Evolutionary conservation across 2,329 filamentous ascomycete species (phyloP), one percentile per base, ranked within the genome.

Genomic region (Colletotrichum zoysiae): DNA sequence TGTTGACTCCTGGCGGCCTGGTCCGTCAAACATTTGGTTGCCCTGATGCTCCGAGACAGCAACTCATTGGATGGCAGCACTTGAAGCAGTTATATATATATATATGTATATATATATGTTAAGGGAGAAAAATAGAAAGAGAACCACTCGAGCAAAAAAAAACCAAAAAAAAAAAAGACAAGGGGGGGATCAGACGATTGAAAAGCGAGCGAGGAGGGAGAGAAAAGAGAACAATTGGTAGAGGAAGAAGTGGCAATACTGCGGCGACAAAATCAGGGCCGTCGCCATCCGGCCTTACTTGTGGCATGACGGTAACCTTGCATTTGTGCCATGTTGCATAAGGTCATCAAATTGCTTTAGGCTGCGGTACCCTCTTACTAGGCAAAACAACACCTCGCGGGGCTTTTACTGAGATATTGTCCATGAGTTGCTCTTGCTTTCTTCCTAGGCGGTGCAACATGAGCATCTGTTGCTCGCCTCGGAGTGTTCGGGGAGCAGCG

Each of bases 1-100:
- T 38, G 18, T 55, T 44, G 38, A 42, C 59, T 58, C 65, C 65
- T 58, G 69, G 48, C 69, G 46, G 51, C 40, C 33, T 55, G 38
- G 40, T 50, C 65, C 46, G 65, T 56, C 40, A 26, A 58, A 30
- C 26, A 33, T 53, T 30, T 30, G 38, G 23, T 44, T 68, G 26
- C 46, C 58, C 48, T 58, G 38, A n/a, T 30, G 40, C 44, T 51
- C 26, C 26, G 38, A 38, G 35, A 23, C 20, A 63, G 44, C 26
- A 55, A 33, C 30, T 51, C 12, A 46, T 71, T 58, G 65, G 59
- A 70, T 46, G 44, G 48, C 44, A 46, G 42, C 51, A 46, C 53
- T 30, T 16, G 26, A 20, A 8, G 8, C 26, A 23, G 46, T 3
- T 18, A 44, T 44, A 44, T 14, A 2, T 8, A 42, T 42, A 4